Evolutionary conservation across 306 rosid genomes (phyloP).

Genomic region (Prunus mongolica): DNA sequence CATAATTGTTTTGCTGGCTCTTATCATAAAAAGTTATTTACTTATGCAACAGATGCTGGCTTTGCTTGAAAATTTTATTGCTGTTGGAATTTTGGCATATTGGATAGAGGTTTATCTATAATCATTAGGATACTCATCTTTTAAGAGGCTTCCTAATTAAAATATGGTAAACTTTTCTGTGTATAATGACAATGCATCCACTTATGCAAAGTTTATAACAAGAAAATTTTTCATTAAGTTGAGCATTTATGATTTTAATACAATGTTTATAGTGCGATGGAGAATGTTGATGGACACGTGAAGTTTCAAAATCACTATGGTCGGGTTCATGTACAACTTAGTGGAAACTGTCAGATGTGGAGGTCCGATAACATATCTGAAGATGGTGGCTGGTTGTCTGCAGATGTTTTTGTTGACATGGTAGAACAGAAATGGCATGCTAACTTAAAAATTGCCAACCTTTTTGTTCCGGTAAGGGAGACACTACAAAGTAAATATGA

Average conservation of each 20-base stretch:
- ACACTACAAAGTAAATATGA: slow-evolving; percentile 4
- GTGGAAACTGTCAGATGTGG: slow-evolving; percentile 91
- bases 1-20: not conserved
- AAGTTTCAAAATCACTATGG: slow-evolving; percentile 74
- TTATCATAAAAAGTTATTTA: not conserved
- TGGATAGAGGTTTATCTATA: not conserved
- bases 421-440: slow-evolving; percentile 87
- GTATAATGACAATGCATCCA: not conserved
- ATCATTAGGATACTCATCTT: not conserved
- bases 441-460: slow-evolving; percentile 64
- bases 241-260: slow-evolving; percentile 11
- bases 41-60: not conserved
- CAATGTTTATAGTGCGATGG: slow-evolving; percentile 62
- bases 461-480: slow-evolving; percentile 84
- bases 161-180: not conserved
- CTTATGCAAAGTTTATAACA: not conserved
- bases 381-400: slow-evolving; percentile 95
- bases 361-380: slow-evolving; percentile 56
- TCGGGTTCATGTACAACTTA: slow-evolving; percentile 58
- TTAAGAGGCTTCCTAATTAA: not conserved
- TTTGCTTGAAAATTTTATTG: not conserved
- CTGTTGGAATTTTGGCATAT: not conserved
- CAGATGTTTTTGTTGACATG: slow-evolving; percentile 74
- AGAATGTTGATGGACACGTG: slow-evolving; percentile 75
- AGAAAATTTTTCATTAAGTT: not conserved